A percentile compares a stretch with the other conserved stretches of the same genome.
phyloP scores from a whole-genome alignment of 192 early-diverging fungal genomes.

The Mortierella alpina region DNA sequence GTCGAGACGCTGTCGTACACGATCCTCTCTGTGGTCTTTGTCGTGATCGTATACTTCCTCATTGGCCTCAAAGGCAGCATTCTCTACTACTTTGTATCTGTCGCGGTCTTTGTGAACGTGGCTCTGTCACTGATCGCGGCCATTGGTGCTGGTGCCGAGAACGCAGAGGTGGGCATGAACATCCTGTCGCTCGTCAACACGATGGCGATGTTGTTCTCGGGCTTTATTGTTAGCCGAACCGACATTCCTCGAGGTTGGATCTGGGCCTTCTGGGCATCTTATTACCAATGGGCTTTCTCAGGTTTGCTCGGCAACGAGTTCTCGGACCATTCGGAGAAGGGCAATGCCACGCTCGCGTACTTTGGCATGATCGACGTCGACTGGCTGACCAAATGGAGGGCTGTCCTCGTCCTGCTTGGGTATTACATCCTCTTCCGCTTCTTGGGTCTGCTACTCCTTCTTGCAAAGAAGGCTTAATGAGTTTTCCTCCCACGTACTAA shows the following conservation, averaged over 20 bases:
- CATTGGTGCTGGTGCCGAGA: constrained; percentile 69
- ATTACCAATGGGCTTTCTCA: constrained; percentile 47
- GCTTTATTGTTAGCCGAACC: constrained; percentile 43
- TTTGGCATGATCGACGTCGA: constrained; percentile 34
- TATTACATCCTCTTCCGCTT: constrained; percentile 43
- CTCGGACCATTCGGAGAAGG: constrained; percentile 19
- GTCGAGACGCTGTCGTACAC: constrained; percentile 53
- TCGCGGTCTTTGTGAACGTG: constrained; percentile 82
- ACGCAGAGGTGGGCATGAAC: constrained; percentile 66
- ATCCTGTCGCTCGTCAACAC: constrained; percentile 82
- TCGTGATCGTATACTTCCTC: constrained; percentile 87
- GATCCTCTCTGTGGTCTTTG: constrained; percentile 83
- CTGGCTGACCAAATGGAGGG: constrained; percentile 45
- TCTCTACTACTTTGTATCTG: constrained; percentile 74
- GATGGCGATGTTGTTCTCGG: constrained; percentile 83
- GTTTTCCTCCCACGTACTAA: no score
- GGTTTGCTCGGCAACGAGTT: constrained; percentile 45
- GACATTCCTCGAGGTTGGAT: constrained; percentile 51
- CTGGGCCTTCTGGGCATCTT: constrained; percentile 54
- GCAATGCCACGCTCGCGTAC: constrained; percentile 23
- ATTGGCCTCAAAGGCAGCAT: constrained; percentile 77
- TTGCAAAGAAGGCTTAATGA: constrained; percentile 42
- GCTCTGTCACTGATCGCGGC: constrained; percentile 80
- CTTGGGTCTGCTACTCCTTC: constrained; percentile 34
- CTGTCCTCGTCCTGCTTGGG: constrained; percentile 28